Evolutionary conservation across 164 flowering plant genomes (phyloP).

Genomic region (Buxus sempervirens): DNA sequence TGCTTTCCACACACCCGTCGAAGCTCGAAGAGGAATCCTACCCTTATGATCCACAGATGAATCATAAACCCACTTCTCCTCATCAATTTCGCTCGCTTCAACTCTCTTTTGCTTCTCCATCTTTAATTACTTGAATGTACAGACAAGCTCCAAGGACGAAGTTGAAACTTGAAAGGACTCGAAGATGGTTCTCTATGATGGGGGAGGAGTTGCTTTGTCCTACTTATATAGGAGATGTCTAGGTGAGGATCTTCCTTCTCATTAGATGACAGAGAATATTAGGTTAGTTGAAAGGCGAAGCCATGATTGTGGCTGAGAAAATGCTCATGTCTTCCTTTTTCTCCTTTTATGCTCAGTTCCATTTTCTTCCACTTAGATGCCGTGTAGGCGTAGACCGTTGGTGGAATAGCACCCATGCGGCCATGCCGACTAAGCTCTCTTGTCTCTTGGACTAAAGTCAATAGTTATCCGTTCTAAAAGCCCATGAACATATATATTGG

Average conservation of each 20-base stretch:
- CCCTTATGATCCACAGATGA: slow-evolving; percentile 57
- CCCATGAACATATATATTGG: no score
- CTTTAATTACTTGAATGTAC: not conserved
- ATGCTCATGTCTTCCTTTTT: no score
- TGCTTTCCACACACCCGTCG: slow-evolving; percentile 68
- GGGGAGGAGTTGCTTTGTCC: not conserved
- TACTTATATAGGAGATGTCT: no score
- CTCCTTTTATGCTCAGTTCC: no score
- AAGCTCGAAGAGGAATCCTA: slow-evolving; percentile 45
- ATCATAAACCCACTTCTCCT: slow-evolving; percentile 55
- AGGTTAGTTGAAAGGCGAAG: no score
- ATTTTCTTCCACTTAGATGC: no score
- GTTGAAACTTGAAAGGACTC: slow-evolving; percentile 3
- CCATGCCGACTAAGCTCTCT: no score
- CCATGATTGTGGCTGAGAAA: no score
- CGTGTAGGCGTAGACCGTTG: no score
- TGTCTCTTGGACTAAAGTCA: no score
- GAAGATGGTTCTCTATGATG: not conserved
- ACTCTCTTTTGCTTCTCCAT: slow-evolving; percentile 13
- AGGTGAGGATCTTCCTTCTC: not conserved
- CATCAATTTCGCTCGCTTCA: slow-evolving; percentile 13
- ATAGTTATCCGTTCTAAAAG: no score
- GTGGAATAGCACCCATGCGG: no score
- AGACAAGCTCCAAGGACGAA: not conserved
- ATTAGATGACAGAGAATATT: slow-evolving; percentile 2